Evolutionary conservation across 1,284 basidiomycete species (phyloP).

Genomic region (Boletus holoroseus): DNA sequence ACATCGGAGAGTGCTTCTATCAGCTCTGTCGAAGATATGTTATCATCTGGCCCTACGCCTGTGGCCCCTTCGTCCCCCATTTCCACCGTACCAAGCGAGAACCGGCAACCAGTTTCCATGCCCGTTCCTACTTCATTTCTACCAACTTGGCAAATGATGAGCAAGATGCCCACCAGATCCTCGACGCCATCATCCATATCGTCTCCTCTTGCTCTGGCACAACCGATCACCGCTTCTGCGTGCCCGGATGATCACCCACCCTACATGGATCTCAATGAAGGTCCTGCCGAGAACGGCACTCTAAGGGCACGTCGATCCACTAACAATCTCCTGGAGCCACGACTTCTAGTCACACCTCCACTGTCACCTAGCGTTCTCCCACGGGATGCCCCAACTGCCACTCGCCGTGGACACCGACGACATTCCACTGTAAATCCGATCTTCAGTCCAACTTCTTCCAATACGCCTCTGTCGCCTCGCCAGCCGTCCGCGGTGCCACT

Average conservation of each 20-base stretch:
- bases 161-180: conserved; percentile 64
- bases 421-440: conserved; percentile 69
- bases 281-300: conserved; percentile 32
- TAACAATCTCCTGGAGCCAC: conserved; percentile 63
- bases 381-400: conserved; percentile 46
- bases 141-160: conserved; percentile 42
- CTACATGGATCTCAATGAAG: conserved; percentile 58
- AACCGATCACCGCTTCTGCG: conserved; percentile 69
- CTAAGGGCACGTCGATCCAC: conserved; percentile 58
- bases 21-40: conserved; percentile 33
- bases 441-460: conserved; percentile 51
- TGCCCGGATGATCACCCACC: conserved; percentile 53
- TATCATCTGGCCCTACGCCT: conserved; percentile 60
- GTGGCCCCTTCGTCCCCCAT: conserved; percentile 59
- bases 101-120: conserved; percentile 24
- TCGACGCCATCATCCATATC: conserved; percentile 81
- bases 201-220: conserved; percentile 74
- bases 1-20: conserved; percentile 44
- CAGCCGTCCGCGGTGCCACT: conserved; percentile 74
- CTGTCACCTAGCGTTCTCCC: conserved; percentile 64
- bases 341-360: conserved; percentile 65
- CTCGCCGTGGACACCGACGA: conserved; percentile 57
- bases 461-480: conserved; percentile 80
- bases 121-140: conserved; percentile 27
- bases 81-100: conserved; percentile 34